Percentiles rank a stretch among this genome's conserved stretches.
phyloP scores from a whole-genome alignment of 75 land plant genomes.

The Picea glauca region DNA sequence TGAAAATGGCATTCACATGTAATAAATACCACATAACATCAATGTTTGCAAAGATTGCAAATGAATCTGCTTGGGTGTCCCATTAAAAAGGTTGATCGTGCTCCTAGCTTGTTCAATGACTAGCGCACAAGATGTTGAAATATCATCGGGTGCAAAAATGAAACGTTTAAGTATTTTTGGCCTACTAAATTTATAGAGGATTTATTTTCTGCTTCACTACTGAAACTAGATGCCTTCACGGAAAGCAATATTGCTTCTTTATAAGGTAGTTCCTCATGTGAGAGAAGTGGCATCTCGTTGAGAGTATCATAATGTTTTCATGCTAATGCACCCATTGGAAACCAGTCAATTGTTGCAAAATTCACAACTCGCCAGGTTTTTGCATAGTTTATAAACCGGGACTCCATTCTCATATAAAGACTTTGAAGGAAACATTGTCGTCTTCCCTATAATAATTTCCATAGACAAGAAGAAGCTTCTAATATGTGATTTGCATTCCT shows the following conservation, averaged over 20 bases:
- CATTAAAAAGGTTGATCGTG: slow-evolving; percentile 15
- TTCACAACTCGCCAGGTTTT: slow-evolving; percentile 93
- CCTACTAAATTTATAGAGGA: slow-evolving; percentile 20
- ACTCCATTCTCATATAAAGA: slow-evolving; percentile 62
- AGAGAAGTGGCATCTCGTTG: slow-evolving; percentile 71
- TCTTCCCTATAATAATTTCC: slow-evolving; percentile 88
- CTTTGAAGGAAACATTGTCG: slow-evolving; percentile 91
- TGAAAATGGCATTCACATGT: slow-evolving; percentile 55
- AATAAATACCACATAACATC: slow-evolving; percentile 67
- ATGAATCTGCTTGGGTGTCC: slow-evolving; percentile 26
- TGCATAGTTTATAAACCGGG: slow-evolving; percentile 90
- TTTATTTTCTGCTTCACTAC: slow-evolving; percentile 13
- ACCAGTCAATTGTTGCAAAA: slow-evolving; percentile 93
- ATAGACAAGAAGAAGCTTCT: too few species aligned
- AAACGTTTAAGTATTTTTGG: slow-evolving; percentile 41
- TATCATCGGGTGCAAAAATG: slow-evolving; percentile 69
- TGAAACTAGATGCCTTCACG: slow-evolving; percentile 7
- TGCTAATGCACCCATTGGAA: slow-evolving; percentile 80
- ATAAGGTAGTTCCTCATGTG: slow-evolving; percentile 88
- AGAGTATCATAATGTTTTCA: slow-evolving; percentile 73
- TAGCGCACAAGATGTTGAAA: slow-evolving; percentile 63
- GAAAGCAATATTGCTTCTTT: slow-evolving; percentile 69
- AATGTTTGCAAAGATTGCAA: slow-evolving; percentile 77
- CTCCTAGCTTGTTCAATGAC: slow-evolving; percentile 47
- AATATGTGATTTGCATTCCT: too few species aligned